These are phyloP conservation scores for Pisolithus marmoratus DNA, from an alignment of 768 basidiomycete genomes.

Conservation along the genomic window DNA sequence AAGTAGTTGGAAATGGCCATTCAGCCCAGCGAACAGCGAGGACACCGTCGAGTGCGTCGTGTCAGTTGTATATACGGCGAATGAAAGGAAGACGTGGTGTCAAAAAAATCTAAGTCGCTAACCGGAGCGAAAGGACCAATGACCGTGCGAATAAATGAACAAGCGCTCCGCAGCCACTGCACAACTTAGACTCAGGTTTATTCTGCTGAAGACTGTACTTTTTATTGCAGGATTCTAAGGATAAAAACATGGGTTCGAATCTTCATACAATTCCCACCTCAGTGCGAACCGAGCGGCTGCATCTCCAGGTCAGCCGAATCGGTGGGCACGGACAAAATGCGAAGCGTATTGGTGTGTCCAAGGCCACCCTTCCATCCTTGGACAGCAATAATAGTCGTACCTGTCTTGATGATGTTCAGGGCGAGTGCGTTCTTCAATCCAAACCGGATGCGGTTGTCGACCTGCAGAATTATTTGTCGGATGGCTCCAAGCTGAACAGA, in stretches of 20 bases:
- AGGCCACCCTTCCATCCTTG: conserved; percentile 99
- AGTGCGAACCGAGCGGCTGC: conserved; percentile 47
- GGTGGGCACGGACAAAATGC: conserved; percentile 78
- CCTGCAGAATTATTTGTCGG: conserved; percentile 36
- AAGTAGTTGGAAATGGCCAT: conserved; percentile 48
- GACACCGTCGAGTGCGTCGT: conserved; percentile 11
- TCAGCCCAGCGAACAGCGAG: conserved; percentile 11
- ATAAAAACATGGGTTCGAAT: no score
- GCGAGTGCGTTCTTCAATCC: conserved; percentile 79
- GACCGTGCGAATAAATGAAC: no score
- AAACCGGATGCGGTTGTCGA: conserved; percentile 86
- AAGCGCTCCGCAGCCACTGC: no score
- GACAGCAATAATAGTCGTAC: conserved; percentile 87
- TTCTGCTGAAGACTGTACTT: no score
- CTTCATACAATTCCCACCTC: conserved; percentile 2
- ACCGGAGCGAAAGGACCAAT: no score
- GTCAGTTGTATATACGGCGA: not conserved
- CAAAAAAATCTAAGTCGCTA: not conserved
- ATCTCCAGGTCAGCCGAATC: conserved; percentile 72
- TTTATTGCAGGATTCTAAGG: no score
- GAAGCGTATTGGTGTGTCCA: conserved; percentile 90
- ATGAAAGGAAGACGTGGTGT: not conserved
- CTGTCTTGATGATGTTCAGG: conserved; percentile 82
- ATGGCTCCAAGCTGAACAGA: not conserved
- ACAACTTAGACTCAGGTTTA: no score